Evolutionary conservation across 106 monocot species (phyloP).

Genomic region (Dioscorea dumetorum): DNA sequence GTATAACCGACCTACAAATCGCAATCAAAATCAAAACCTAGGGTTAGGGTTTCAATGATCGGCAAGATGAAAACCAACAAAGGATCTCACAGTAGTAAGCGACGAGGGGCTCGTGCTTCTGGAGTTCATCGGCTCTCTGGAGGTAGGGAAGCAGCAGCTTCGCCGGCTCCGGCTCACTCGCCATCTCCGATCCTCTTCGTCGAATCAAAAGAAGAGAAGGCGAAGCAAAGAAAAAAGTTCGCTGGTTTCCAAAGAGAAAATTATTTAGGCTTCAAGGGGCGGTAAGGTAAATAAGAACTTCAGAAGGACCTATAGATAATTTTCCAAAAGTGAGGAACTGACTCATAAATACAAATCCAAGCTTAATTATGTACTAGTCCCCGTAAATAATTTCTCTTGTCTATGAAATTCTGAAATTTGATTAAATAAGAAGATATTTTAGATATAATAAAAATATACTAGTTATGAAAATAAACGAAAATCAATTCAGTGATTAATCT

Average conservation of each 20-base stretch:
- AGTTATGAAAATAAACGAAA: too few relatives aligned
- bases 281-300: too few relatives aligned
- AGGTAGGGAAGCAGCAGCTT: conserved; percentile 88
- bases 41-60: background rate
- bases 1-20: conserved; percentile 58
- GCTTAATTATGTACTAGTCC: too few relatives aligned
- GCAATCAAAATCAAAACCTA: conserved; percentile 2
- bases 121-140: conserved; percentile 95
- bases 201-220: background rate
- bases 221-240: background rate
- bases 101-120: conserved; percentile 98
- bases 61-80: background rate
- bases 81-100: conserved; percentile 73
- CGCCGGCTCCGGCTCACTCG: conserved; percentile 83
- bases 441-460: too few relatives aligned
- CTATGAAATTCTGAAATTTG: too few relatives aligned
- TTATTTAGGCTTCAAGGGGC: background rate
- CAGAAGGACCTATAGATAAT: too few relatives aligned
- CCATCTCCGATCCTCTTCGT: conserved; percentile 26
- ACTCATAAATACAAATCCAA: too few relatives aligned
- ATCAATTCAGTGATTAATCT: too few relatives aligned
- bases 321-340: too few relatives aligned
- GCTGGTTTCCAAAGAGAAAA: background rate
- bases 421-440: too few relatives aligned
- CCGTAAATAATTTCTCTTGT: too few relatives aligned